Conservation (phyloP, 495 filamentous ascomycete genomes). For the Penicillium canescens region DNA sequence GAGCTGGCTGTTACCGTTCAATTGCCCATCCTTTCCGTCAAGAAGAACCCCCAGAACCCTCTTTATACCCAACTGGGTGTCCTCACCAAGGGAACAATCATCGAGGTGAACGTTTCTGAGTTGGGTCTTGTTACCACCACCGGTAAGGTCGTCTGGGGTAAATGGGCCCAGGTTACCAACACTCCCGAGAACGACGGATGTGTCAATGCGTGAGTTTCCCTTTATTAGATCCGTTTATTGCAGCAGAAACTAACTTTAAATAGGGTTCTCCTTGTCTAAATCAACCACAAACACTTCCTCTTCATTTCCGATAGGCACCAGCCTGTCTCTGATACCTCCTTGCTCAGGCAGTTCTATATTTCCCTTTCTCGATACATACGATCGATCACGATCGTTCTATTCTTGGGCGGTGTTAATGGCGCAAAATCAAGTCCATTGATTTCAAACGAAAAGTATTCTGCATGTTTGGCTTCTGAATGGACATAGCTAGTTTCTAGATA, state of each 20-base stretch:
- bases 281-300: slow-evolving; percentile 11
- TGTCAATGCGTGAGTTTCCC: slow-evolving; percentile 59
- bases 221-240: neutral
- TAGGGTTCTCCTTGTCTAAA: slow-evolving; percentile 32
- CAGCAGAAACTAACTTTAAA: slow-evolving; percentile 4
- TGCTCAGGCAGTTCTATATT: slow-evolving; percentile 20
- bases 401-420: slow-evolving; percentile 30
- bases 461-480: slow-evolving; percentile 17
- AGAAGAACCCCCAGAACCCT: slow-evolving; percentile 97
- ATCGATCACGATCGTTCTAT: slow-evolving; percentile 22
- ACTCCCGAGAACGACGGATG: slow-evolving; percentile 81
- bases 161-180: slow-evolving; percentile 74
- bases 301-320: slow-evolving; percentile 11
- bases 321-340: slow-evolving; percentile 31
- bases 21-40: slow-evolving; percentile 88
- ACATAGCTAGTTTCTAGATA: slow-evolving; percentile 24
- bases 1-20: slow-evolving; percentile 89
- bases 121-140: slow-evolving; percentile 88
- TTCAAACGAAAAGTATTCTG: slow-evolving; percentile 29
- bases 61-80: slow-evolving; percentile 95
- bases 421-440: slow-evolving; percentile 23
- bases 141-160: slow-evolving; percentile 90
- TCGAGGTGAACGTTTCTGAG: slow-evolving; percentile 95
- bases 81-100: slow-evolving; percentile 88
- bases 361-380: slow-evolving; percentile 21